A percentile compares a stretch with the other conserved stretches of the same genome.
Evolutionary conservation across 2,329 filamentous ascomycete species (phyloP).

Genomic region (Phaeosphaeria sp.): DNA sequence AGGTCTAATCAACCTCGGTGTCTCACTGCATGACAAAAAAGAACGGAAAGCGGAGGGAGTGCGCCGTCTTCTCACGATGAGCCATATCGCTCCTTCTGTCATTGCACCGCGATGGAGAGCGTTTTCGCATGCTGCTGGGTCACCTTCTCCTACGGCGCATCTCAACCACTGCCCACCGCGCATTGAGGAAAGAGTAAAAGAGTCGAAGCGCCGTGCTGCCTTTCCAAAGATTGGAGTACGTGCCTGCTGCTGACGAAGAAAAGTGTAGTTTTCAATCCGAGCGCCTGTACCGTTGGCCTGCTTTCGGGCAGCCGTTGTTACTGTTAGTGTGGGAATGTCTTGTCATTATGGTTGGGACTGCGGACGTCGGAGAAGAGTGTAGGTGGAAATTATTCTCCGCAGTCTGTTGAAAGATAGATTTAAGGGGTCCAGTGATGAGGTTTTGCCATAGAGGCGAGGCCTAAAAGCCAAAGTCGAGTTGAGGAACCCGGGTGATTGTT

Average conservation of each 20-base stretch:
- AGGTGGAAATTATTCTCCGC: conserved; percentile 12
- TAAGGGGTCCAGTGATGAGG: conserved; percentile 43
- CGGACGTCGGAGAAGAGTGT: conserved; percentile 14
- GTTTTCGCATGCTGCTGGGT: conserved; percentile 27
- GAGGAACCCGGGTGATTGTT: conserved; percentile 29
- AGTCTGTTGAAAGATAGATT: conserved; percentile 18
- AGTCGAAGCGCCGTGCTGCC: conserved; percentile 35
- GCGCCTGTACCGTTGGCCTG: conserved; percentile 28
- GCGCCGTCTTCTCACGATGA: conserved; percentile 32
- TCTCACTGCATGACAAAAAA: conserved; percentile 35
- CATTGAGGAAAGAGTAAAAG: conserved; percentile 43
- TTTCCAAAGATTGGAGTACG: conserved; percentile 21
- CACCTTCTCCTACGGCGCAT: conserved; percentile 6
- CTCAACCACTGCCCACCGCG: conserved; percentile 36
- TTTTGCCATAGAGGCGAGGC: conserved; percentile 30
- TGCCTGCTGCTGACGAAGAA: conserved; percentile 34
- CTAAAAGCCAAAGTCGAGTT: conserved; percentile 46
- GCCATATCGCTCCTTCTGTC: conserved; percentile 18
- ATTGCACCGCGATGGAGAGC: conserved; percentile 23
- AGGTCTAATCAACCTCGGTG: conserved; percentile 30
- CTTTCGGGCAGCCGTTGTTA: background rate
- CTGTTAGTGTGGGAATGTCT: conserved; percentile 29
- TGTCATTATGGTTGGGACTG: conserved; percentile 33
- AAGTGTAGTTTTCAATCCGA: conserved; percentile 47
- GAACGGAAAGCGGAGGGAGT: conserved; percentile 47